Conservation (phyloP, 2,329 filamentous ascomycete species). For the Penicillium sp. region DNA sequence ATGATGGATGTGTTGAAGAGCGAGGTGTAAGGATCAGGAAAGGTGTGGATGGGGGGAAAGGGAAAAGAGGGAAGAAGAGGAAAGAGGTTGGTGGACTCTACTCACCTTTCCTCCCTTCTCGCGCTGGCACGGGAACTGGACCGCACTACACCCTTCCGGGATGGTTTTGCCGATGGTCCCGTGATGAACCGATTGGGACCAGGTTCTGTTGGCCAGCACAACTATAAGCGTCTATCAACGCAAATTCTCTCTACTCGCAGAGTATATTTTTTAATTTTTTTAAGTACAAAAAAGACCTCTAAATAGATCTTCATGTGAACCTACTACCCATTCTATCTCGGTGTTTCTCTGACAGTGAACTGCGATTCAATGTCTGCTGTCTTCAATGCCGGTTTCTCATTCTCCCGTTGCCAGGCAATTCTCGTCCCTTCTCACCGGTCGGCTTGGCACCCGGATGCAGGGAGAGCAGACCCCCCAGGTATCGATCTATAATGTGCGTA, state of each 20-base stretch:
- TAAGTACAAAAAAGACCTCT: too few relatives aligned
- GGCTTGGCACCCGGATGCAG: constrained; percentile 21
- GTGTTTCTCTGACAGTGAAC: neutral
- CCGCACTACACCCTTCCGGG: constrained; percentile 37
- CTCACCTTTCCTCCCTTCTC: neutral
- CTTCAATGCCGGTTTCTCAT: constrained; percentile 3
- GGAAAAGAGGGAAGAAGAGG: constrained; percentile 30
- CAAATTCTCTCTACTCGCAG: too few relatives aligned
- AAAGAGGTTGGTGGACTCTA: constrained; percentile 28
- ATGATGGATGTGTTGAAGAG: constrained; percentile 49
- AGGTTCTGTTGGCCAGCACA: neutral
- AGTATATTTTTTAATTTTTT: too few relatives aligned
- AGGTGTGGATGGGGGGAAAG: constrained; percentile 20
- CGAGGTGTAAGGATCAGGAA: constrained; percentile 23
- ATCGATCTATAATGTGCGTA: too few relatives aligned
- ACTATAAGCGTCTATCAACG: too few relatives aligned
- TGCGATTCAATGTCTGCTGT: neutral
- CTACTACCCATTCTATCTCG: neutral
- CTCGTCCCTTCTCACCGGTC: constrained; percentile 14
- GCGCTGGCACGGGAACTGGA: constrained; percentile 24
- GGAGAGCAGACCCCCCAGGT: neutral
- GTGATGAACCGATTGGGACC: constrained; percentile 33
- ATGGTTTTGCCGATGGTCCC: constrained; percentile 41
- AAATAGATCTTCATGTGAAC: too few relatives aligned
- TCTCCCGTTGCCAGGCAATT: constrained; percentile 15